Percentiles rank a stretch among this genome's conserved stretches.
Evolutionary conservation across 352 stramenopile genomes (phyloP).

Genomic region (Sclerospora graminicola): DNA sequence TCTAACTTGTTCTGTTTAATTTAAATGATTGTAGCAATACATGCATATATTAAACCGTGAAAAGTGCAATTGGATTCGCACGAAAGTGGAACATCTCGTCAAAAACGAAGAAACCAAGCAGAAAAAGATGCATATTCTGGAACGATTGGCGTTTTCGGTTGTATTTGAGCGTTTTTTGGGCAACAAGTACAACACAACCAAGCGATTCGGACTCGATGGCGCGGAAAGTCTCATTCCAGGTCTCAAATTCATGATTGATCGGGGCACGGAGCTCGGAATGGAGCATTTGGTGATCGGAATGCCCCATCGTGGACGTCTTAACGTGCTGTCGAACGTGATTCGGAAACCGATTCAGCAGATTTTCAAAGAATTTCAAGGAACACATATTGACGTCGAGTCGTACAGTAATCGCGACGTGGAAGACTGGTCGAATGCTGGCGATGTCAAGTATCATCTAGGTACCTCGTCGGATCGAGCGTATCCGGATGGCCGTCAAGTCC

Average conservation of each 20-base stretch:
- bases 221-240: conserved; percentile 92
- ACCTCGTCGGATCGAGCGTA: conserved; percentile 95
- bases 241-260: conserved; percentile 95
- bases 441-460: conserved; percentile 99
- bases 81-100: conserved; percentile 74
- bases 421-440: conserved; percentile 88
- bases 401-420: conserved; percentile 66
- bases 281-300: conserved; percentile 97
- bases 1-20: not conserved
- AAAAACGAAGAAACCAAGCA: conserved; percentile 71
- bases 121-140: conserved; percentile 95
- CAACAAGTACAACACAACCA: conserved; percentile 99
- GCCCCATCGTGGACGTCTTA: conserved; percentile 94
- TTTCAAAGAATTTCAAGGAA: conserved; percentile 95
- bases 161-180: conserved; percentile 97
- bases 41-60: conserved; percentile 97
- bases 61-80: conserved; percentile 98
- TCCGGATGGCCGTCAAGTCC: conserved; percentile 89
- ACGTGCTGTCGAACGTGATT: conserved; percentile 97
- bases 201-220: conserved; percentile 96
- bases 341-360: conserved; percentile 96
- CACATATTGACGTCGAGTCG: conserved; percentile 90
- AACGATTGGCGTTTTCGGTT: conserved; percentile 95
- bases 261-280: conserved; percentile 89
- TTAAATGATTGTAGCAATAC: conserved; percentile 81